Conservation (phyloP, 257 asterid genomes). For the Capsicum rhomboideum region DNA sequence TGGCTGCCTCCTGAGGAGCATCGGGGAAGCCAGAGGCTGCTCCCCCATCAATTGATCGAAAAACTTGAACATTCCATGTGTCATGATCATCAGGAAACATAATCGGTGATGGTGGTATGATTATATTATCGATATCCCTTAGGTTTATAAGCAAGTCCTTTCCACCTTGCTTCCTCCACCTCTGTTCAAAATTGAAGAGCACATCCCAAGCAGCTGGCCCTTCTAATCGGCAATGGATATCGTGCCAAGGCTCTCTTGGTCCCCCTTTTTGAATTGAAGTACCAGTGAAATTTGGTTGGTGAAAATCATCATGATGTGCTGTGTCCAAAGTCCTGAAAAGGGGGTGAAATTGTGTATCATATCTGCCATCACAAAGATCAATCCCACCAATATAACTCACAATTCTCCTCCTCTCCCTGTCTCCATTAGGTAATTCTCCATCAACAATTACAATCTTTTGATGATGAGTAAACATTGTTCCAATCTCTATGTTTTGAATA, state of each 20-base stretch:
- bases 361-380: constrained; percentile 2
- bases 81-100: constrained; percentile 6
- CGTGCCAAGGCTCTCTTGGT: constrained; percentile 16
- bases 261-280: constrained; percentile 3
- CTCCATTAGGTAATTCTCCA: constrained; percentile 3
- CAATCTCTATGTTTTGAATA: background rate
- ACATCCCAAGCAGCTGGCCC: constrained; percentile 9
- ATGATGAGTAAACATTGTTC: constrained; percentile 11
- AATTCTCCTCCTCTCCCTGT: constrained; percentile 5
- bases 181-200: background rate
- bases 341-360: constrained; percentile 5
- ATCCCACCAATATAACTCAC: constrained; percentile 11
- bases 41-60: constrained; percentile 10
- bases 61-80: constrained; percentile 8
- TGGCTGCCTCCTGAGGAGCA: background rate
- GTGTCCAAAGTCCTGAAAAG: constrained; percentile 8
- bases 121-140: background rate
- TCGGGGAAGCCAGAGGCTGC: constrained; percentile 5
- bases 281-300: constrained; percentile 9
- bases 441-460: constrained; percentile 10
- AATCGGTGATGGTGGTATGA: constrained; percentile 3
- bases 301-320: constrained; percentile 5
- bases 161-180: constrained; percentile 6
- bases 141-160: background rate
- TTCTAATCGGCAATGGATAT: constrained; percentile 5